Conservation (phyloP, 2,329 filamentous ascomycete genomes). For the Chaetomiaceae sp. region DNA sequence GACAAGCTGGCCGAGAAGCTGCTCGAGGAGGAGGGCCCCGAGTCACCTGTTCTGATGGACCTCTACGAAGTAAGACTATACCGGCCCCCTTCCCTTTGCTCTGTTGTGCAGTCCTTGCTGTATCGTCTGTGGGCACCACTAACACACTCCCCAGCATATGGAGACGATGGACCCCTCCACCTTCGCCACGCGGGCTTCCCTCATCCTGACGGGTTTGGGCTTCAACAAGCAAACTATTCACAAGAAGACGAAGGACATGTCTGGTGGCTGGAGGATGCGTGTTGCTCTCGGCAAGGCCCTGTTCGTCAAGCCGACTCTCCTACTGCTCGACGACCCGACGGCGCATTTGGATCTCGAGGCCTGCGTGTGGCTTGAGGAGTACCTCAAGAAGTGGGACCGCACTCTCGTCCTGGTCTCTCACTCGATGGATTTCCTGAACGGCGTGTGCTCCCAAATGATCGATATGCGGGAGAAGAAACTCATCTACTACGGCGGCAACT, state of each 20-base stretch:
- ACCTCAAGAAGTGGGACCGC: conserved; percentile 98
- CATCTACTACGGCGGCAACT: conserved; percentile 99
- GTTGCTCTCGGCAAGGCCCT: conserved; percentile 95
- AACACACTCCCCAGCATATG: conserved; percentile 64
- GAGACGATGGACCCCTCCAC: conserved; percentile 98
- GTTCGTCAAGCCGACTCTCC: conserved; percentile 93
- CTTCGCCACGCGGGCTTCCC: conserved; percentile 88
- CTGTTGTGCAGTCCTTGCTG: too few species aligned
- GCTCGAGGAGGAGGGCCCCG: conserved; percentile 85
- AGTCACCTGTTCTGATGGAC: conserved; percentile 83
- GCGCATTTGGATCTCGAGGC: conserved; percentile 99
- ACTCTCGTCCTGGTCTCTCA: conserved; percentile 95
- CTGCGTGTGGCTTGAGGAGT: conserved; percentile 99
- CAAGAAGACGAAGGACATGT: conserved; percentile 99
- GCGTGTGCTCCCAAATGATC: conserved; percentile 97
- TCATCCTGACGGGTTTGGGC: conserved; percentile 95
- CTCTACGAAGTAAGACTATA: conserved; percentile 75
- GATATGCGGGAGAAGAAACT: conserved; percentile 90
- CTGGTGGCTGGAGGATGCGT: conserved; percentile 99
- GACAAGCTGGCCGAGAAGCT: conserved; percentile 86
- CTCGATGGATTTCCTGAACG: conserved; percentile 98
- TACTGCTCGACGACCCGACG: conserved; percentile 95
- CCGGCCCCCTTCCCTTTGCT: background rate
- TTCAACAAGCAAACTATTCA: conserved; percentile 98
- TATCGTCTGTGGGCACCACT: conserved; percentile 15